Evolutionary conservation across 768 basidiomycete species (phyloP).

Genomic region (Tricholoma bakamatsutake): DNA sequence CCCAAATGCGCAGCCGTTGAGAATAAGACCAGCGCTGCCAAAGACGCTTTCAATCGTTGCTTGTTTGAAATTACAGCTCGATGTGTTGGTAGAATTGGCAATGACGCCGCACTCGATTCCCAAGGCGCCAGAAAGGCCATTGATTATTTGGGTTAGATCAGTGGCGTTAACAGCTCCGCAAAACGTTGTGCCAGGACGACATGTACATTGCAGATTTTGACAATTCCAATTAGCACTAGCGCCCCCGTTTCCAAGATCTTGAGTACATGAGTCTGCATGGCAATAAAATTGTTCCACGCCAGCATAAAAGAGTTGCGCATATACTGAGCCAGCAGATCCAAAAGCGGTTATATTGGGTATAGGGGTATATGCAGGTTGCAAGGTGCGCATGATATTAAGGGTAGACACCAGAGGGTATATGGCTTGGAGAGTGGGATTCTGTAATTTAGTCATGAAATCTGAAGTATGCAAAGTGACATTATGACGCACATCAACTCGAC

Average conservation of each 20-base stretch:
- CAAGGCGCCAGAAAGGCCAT: slow-evolving; percentile 59
- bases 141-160: slow-evolving; percentile 57
- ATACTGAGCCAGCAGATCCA: slow-evolving; percentile 46
- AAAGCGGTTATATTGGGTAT: slow-evolving; percentile 56
- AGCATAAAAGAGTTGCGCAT: slow-evolving; percentile 71
- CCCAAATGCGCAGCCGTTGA: slow-evolving; percentile 75
- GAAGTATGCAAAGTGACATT: background rate
- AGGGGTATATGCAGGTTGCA: slow-evolving; percentile 66
- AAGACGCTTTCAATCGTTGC: slow-evolving; percentile 59
- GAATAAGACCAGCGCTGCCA: slow-evolving; percentile 62
- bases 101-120: slow-evolving; percentile 59
- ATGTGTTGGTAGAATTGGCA: slow-evolving; percentile 36
- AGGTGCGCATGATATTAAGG: slow-evolving; percentile 74
- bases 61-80: slow-evolving; percentile 77
- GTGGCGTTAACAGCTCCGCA: slow-evolving; percentile 51
- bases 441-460: background rate
- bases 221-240: slow-evolving; percentile 63
- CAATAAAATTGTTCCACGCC: slow-evolving; percentile 90
- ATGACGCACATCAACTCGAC: slow-evolving; percentile 68
- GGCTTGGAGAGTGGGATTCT: slow-evolving; percentile 83
- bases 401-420: slow-evolving; percentile 67
- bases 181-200: slow-evolving; percentile 63
- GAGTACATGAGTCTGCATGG: slow-evolving; percentile 61
- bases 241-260: slow-evolving; percentile 37
- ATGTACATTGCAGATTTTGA: slow-evolving; percentile 67